Conservation (phyloP, 2,329 filamentous ascomycete species). For the Lachnellula arida region DNA sequence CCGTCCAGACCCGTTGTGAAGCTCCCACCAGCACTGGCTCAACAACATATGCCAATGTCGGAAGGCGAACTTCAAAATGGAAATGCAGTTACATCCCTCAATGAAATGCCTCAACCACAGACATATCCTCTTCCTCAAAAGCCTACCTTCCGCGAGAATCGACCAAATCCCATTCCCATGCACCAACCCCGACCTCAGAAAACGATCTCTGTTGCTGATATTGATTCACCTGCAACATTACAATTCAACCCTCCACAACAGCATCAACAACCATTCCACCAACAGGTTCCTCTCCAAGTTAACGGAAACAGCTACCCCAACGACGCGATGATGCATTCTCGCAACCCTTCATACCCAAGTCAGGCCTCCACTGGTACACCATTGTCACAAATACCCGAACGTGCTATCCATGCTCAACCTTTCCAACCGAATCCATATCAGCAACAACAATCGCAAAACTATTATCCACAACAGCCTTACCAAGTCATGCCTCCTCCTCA, state of each 20-base stretch:
- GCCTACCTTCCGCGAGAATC: constrained; percentile 53
- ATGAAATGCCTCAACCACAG: constrained; percentile 46
- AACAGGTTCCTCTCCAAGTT: constrained; percentile 81
- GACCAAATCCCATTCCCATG: constrained; percentile 60
- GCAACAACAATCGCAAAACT: constrained; percentile 44
- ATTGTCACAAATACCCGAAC: constrained; percentile 86
- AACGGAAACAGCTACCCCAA: constrained; percentile 50
- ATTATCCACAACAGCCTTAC: constrained; percentile 50
- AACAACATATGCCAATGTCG: constrained; percentile 27
- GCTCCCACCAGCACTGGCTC: constrained; percentile 56
- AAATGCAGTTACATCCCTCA: constrained; percentile 28
- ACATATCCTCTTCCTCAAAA: constrained; percentile 55
- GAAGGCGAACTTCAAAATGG: constrained; percentile 27
- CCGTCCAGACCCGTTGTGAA: constrained; percentile 70
- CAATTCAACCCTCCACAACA: constrained; percentile 55
- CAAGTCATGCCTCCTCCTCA: constrained; percentile 53
- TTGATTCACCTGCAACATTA: constrained; percentile 68
- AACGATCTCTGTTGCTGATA: constrained; percentile 85
- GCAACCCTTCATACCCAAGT: constrained; percentile 64
- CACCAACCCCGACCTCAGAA: constrained; percentile 95
- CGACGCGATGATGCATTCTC: constrained; percentile 52
- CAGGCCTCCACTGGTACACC: constrained; percentile 73
- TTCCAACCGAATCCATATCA: constrained; percentile 74
- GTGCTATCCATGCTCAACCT: constrained; percentile 82
- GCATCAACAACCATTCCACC: constrained; percentile 84